Evolutionary conservation across 129 eudicot species (phyloP).

Genomic region (Flaveria bidentis): DNA sequence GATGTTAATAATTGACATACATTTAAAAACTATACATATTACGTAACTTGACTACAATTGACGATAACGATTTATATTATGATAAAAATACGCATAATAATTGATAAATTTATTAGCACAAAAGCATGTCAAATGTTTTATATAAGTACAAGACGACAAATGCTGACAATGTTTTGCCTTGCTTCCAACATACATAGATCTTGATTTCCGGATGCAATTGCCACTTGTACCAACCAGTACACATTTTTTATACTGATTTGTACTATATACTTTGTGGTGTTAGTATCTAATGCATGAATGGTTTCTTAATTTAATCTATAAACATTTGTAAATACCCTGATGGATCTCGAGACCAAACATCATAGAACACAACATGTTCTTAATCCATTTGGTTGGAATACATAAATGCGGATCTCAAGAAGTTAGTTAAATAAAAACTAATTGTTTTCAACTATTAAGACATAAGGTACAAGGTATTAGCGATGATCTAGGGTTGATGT

Average conservation of each 20-base stretch:
- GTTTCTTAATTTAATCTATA: slow-evolving; percentile 8
- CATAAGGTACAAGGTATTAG: slow-evolving; percentile 25
- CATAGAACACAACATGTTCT: slow-evolving; percentile 23
- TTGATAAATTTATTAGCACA: slow-evolving; percentile 18
- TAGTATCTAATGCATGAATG: slow-evolving; percentile 1
- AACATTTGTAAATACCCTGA: slow-evolving; percentile 15
- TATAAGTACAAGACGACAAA: slow-evolving; percentile 34
- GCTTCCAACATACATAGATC: slow-evolving; percentile 37
- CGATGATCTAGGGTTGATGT: slow-evolving; percentile 32
- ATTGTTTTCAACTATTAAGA: not conserved
- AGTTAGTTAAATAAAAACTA: not conserved
- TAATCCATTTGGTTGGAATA: slow-evolving; percentile 21
- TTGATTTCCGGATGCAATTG: slow-evolving; percentile 36
- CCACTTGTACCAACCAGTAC: slow-evolving; percentile 20
- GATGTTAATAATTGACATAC: not conserved
- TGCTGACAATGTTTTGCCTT: slow-evolving; percentile 39
- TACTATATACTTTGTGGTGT: not conserved
- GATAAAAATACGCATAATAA: not conserved
- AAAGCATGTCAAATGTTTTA: slow-evolving; percentile 24
- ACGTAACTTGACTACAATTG: not conserved
- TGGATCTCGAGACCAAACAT: slow-evolving; percentile 30
- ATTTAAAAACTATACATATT: not conserved
- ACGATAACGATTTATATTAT: not conserved
- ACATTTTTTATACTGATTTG: slow-evolving; percentile 21
- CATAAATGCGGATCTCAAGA: not conserved